Percentiles rank a stretch among this genome's conserved stretches.
Conservation (phyloP, 2,329 filamentous ascomycete species). For the Incumbomyces delicatus region DNA sequence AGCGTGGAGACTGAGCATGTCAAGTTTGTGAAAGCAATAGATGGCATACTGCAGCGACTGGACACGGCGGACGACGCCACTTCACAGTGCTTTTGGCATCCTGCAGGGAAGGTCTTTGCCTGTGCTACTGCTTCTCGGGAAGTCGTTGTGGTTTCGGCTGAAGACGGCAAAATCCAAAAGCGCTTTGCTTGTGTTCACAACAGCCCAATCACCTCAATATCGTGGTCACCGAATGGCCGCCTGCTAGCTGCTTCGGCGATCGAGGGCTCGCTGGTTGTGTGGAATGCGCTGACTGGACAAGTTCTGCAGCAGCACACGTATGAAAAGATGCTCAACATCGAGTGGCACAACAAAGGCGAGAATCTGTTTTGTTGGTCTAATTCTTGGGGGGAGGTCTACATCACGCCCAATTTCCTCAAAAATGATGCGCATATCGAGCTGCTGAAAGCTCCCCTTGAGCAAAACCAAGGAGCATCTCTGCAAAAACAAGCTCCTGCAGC, state of each 20-base stretch:
- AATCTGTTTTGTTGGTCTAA: conserved; percentile 90
- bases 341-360: conserved; percentile 73
- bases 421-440: conserved; percentile 45
- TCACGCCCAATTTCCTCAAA: conserved; percentile 62
- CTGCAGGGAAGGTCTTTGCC: conserved; percentile 84
- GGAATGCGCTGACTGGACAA: conserved; percentile 82
- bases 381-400: conserved; percentile 85
- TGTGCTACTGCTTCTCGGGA: conserved; percentile 72
- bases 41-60: conserved; percentile 70
- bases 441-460: conserved; percentile 40
- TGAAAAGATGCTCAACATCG: conserved; percentile 71
- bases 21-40: conserved; percentile 70
- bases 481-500: conserved; percentile 66
- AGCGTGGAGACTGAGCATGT: conserved; percentile 60
- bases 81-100: conserved; percentile 76
- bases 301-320: conserved; percentile 70
- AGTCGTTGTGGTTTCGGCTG: conserved; percentile 76
- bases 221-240: conserved; percentile 92
- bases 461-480: conserved; percentile 53
- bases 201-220: conserved; percentile 72
- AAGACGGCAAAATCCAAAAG: conserved; percentile 81
- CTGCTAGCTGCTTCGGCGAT: conserved; percentile 58
- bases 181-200: conserved; percentile 70
- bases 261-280: conserved; percentile 50
- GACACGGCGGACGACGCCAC: conserved; percentile 70